phyloP scores from a whole-genome alignment of 106 monocot genomes.

The Apostasia ramifera region DNA sequence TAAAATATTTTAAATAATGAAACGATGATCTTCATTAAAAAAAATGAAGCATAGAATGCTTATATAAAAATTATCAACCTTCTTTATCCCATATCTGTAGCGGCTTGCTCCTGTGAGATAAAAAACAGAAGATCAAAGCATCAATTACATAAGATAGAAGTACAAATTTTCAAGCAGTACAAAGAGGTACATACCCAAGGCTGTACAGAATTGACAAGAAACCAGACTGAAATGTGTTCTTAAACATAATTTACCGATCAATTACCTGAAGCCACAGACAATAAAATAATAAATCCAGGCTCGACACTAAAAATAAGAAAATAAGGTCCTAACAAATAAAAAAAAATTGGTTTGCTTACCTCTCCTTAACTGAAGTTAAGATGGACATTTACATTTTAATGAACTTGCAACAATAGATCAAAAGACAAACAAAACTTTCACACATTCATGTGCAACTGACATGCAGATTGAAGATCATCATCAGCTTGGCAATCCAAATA shows the following conservation, averaged over 20 bases:
- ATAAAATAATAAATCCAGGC: background rate
- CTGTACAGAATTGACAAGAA: conserved; percentile 88
- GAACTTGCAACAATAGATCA: too few species aligned
- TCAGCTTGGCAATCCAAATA: too few species aligned
- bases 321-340: background rate
- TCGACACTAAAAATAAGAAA: background rate
- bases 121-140: background rate
- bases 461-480: too few species aligned
- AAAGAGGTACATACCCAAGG: conserved; percentile 54
- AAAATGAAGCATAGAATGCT: background rate
- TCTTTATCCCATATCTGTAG: conserved; percentile 99
- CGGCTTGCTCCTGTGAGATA: conserved; percentile 83
- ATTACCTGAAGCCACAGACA: background rate
- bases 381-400: too few species aligned
- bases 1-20: too few species aligned
- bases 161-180: background rate
- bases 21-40: background rate
- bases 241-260: conserved; percentile 43
- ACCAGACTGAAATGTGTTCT: conserved; percentile 92
- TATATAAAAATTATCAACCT: conserved; percentile 30
- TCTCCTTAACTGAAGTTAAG: too few species aligned
- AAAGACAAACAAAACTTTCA: too few species aligned
- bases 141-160: background rate
- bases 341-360: background rate
- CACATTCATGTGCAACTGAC: too few species aligned